These are phyloP conservation scores for Berberis thunbergii DNA, from an alignment of 164 flowering plant species.

Conservation along the genomic window DNA sequence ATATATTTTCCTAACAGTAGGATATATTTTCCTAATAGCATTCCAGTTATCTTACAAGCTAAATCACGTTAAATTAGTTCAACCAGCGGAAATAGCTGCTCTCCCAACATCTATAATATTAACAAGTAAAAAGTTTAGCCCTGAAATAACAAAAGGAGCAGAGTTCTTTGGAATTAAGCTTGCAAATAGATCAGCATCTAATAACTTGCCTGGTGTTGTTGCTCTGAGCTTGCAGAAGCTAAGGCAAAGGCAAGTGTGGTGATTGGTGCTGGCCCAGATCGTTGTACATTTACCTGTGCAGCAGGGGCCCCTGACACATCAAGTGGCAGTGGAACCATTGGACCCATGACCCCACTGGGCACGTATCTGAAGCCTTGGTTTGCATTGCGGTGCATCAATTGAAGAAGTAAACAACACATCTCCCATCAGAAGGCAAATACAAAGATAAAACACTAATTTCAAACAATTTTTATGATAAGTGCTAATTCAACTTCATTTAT, in stretches of 20 bases:
- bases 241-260: constrained; percentile 54
- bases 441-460: no score
- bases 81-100: constrained; percentile 63
- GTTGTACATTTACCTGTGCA: constrained; percentile 27
- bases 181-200: neutral
- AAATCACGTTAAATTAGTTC: constrained; percentile 38
- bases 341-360: constrained; percentile 35
- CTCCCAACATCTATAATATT: constrained; percentile 57
- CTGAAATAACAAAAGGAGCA: neutral
- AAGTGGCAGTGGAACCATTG: constrained; percentile 38
- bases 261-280: constrained; percentile 34
- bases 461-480: no score
- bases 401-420: neutral
- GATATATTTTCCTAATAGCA: constrained; percentile 32
- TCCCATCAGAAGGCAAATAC: neutral
- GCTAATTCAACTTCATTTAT: no score
- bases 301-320: constrained; percentile 38
- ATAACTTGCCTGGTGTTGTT: constrained; percentile 36
- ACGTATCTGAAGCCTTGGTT: constrained; percentile 50
- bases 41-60: constrained; percentile 63
- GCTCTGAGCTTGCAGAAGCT: constrained; percentile 55
- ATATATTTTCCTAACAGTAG: no score
- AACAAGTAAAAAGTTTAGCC: neutral
- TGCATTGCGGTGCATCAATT: constrained; percentile 37
- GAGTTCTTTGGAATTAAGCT: neutral